Evolutionary conservation across 352 stramenopile genomes (phyloP).

Genomic region (Pythium diclinum): DNA sequence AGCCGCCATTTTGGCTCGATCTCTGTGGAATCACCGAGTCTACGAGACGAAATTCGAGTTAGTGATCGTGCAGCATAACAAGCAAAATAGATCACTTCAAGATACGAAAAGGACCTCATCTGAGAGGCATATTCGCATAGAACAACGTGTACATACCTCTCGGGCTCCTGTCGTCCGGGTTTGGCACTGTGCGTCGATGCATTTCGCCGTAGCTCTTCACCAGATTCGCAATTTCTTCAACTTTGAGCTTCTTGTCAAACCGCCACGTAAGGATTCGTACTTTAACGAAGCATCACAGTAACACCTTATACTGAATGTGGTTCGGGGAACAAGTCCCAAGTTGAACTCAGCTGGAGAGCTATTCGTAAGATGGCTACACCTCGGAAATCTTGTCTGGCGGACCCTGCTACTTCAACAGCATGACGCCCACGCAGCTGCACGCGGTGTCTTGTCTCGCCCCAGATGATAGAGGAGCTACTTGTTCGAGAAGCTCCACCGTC

Average conservation of each 20-base stretch:
- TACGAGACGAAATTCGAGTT: neutral
- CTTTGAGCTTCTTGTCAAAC: conserved; percentile 2
- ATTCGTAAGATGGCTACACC: conserved; percentile 2
- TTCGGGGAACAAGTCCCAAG: no score
- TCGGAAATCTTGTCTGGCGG: neutral
- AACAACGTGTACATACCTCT: conserved; percentile 13
- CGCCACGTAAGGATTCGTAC: conserved; percentile 13
- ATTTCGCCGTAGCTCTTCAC: conserved; percentile 7
- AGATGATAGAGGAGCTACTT: no score
- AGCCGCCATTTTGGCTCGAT: neutral
- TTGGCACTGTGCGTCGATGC: conserved; percentile 29
- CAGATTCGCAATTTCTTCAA: conserved; percentile 7
- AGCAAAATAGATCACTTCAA: conserved; percentile 3
- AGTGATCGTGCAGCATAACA: neutral
- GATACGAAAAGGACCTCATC: neutral
- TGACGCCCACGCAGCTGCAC: neutral
- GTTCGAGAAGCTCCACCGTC: neutral
- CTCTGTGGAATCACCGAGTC: conserved; percentile 27
- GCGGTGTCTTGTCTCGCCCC: neutral
- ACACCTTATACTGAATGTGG: neutral
- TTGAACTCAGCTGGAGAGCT: neutral
- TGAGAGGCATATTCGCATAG: neutral
- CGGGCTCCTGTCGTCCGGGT: conserved; percentile 5
- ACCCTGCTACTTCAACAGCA: neutral
- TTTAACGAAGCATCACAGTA: neutral